Evolutionary conservation across 2,329 filamentous ascomycete genomes (phyloP).

Genomic region (Nemania sp.): DNA sequence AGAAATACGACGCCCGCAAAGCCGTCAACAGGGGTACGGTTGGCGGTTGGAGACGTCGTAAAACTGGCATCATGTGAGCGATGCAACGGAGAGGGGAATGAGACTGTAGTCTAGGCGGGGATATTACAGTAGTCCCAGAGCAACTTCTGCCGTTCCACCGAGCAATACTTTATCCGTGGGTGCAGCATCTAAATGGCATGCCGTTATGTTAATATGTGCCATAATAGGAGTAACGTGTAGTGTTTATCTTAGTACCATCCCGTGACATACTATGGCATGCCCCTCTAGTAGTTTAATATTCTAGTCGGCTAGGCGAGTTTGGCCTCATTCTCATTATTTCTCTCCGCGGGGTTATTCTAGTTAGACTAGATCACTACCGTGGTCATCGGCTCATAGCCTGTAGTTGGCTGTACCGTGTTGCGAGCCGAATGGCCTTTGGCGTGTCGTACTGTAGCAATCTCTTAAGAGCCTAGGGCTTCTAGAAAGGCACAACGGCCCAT

Average conservation of each 20-base stretch:
- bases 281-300: not conserved
- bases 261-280: not conserved
- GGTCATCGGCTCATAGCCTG: not conserved
- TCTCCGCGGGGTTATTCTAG: not conserved
- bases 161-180: slow-evolving; percentile 10
- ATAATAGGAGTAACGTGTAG: not conserved
- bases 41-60: slow-evolving; percentile 14
- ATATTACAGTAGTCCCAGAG: not conserved
- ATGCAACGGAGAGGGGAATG: slow-evolving; percentile 1
- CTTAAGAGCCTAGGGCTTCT: not conserved
- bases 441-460: slow-evolving; percentile 1
- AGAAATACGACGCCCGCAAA: slow-evolving; percentile 15
- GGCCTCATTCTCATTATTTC: not conserved
- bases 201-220: not conserved
- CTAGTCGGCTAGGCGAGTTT: not conserved
- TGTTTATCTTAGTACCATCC: not conserved
- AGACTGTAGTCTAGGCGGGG: not conserved
- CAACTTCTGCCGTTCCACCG: slow-evolving; percentile 11
- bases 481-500: slow-evolving; percentile 8
- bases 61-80: slow-evolving; percentile 8
- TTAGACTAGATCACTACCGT: not conserved
- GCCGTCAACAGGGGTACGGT: slow-evolving; percentile 9
- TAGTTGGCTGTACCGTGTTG: not conserved
- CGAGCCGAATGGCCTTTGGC: not conserved
- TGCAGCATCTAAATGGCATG: too few relatives aligned